Base-by-base conservation (phyloP, 1,284 basidiomycete genomes). In the Heterobasidion irregulare region DNA sequence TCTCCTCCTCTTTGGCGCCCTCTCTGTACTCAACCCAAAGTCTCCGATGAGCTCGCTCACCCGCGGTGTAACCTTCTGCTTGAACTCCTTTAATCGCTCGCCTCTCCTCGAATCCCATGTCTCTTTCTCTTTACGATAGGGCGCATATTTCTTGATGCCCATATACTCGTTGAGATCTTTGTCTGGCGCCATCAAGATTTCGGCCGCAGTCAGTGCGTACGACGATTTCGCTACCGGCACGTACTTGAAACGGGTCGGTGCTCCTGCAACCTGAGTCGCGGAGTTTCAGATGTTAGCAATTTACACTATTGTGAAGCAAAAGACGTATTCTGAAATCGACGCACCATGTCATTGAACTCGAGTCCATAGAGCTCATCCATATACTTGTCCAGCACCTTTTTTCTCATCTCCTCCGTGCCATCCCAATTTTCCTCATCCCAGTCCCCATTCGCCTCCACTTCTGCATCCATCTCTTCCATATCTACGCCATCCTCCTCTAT, bases 191-290 rank as follows among this genome's bases (percentile, higher is more conserved):
- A 94, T 78, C 18, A 99, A 77, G 61, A 99, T 94, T 66, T 99
- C 96, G 1, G 79, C 84, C 0, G 96, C 83, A 0, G 85, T 81
- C 47, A 99, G 81, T 8, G 83, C 86, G 68, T 82, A 97, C 38
- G 72, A 71, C 56, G 88, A 78, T 0, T 86, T 72, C 36, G 83
- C 74, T 12, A 93, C 84, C 48, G 84, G 77, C 7, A 84, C 78
- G 68, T 99, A 99, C 67, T 92, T 89, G 83, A 99, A 99, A 12
- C 94, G 87, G 0, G 96, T 98, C 1, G 93, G 87, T 62, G 94
- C 74, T 67, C 88, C 93, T 6, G 89, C 95, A 57, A 96, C 86
- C 91, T 93, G 64, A 41, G 51, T 32, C 32, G 36, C 8, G 47
- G 41, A 53, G 43, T 19, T 18, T 52, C 61, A 52, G 33, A 44